Evolutionary conservation across 306 rosid species (phyloP), one percentile per base, ranked within the genome.

Genomic region (Ziziphus jujuba): DNA sequence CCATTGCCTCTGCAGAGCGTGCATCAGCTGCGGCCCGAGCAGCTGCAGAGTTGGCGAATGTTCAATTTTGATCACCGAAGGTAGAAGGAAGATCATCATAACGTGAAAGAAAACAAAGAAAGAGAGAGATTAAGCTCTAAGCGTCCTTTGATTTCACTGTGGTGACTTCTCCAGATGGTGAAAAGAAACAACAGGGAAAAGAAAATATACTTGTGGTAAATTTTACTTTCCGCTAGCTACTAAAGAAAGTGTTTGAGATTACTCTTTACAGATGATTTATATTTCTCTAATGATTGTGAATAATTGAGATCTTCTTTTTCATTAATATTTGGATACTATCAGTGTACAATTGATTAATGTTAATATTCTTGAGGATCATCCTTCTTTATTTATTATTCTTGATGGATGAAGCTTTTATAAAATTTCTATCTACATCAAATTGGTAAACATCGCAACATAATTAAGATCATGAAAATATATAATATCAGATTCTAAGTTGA

Each of bases 21-120:
- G 99, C 97, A 56, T 36, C 96, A n/a, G 87, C 92, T 8, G 85
- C 87, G 65, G 99, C 97, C 61, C 91, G 87, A 4, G 86, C 85
- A 17, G 99, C 99, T 22, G 89, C 97, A 0, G 84, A 80, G 28
- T 84, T 93, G 60, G 96, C 64, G 5, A 78, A 82, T 61, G 74
- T 63, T 59, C 67, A 82, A 47, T 74, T 79, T 64, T 85, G 82
- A 73, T 74, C 80, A 25, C 58, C 69, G 70, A 85, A 79, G 77
- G 70, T 79, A 71, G 80, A 64, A 66, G 82, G 80, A 47, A 66
- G 73, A 70, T 72, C 89, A 52, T 82, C 85, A 7, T 68, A 77
- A 71, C 75, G 73, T 54, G 0, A 12, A 4, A 61, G 25, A 25
- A 15, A 15, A 24, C 11, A 2, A 23, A 14, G 34, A n/a, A 38